phyloP scores from a whole-genome alignment of 495 filamentous ascomycete genomes.

The Aspergillus cavernicola region DNA sequence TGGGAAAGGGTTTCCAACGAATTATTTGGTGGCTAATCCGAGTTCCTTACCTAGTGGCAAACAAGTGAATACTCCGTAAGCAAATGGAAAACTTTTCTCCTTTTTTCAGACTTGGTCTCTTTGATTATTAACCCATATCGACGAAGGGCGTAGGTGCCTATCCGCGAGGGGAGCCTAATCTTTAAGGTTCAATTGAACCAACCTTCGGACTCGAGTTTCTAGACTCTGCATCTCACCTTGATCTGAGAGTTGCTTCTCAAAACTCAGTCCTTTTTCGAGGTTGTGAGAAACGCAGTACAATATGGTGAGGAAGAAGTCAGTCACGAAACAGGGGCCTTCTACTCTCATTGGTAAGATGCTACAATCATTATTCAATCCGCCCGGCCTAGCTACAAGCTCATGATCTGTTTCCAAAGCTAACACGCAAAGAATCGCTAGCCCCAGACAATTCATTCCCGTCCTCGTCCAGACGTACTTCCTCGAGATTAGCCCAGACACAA shows the following conservation, averaged over 20 bases:
- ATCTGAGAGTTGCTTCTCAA: too few relatives aligned
- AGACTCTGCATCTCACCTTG: too few relatives aligned
- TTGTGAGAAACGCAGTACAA: not conserved
- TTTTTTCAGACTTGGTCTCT: slow-evolving; percentile 10
- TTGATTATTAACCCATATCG: slow-evolving; percentile 7
- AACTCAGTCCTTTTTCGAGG: too few relatives aligned
- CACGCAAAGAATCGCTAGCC: too few relatives aligned
- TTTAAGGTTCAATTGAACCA: too few relatives aligned
- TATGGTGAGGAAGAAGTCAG: slow-evolving; percentile 15
- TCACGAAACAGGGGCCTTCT: not conserved
- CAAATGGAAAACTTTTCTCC: slow-evolving; percentile 9
- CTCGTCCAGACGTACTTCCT: slow-evolving; percentile 21
- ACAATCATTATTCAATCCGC: not conserved
- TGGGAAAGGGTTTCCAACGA: not conserved
- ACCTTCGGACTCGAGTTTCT: too few relatives aligned
- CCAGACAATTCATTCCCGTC: not conserved
- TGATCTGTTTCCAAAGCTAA: not conserved
- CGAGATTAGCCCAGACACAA: slow-evolving; percentile 25
- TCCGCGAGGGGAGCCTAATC: not conserved
- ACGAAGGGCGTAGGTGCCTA: not conserved
- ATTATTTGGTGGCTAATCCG: slow-evolving; percentile 8
- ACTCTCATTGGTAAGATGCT: slow-evolving; percentile 13
- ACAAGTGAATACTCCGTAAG: slow-evolving; percentile 1
- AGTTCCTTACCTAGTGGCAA: not conserved
- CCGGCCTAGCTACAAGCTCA: not conserved